These are phyloP conservation scores for Sclerotiophoma versabilis DNA, from an alignment of 2,329 filamentous ascomycete species.

Conservation along the genomic window DNA sequence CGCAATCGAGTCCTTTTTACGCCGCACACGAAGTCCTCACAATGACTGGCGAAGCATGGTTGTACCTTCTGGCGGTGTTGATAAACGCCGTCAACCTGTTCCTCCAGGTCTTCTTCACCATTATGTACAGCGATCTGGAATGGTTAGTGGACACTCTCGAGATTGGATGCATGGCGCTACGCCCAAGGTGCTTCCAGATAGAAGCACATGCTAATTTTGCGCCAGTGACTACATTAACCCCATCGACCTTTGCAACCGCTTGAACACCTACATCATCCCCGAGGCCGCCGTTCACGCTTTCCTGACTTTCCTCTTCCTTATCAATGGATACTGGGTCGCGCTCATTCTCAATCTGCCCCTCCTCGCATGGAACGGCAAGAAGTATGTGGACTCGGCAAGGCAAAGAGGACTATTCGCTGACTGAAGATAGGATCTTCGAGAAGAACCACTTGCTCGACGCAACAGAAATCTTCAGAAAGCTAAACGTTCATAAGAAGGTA, in stretches of 20 bases:
- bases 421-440: slow-evolving; percentile 78
- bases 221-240: slow-evolving; percentile 98
- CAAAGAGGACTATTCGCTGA: slow-evolving; percentile 40
- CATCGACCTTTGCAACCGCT: slow-evolving; percentile 99
- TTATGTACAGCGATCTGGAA: slow-evolving; percentile 99
- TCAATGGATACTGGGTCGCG: slow-evolving; percentile 98
- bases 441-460: slow-evolving; percentile 97
- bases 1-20: slow-evolving; percentile 23
- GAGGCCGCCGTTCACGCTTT: slow-evolving; percentile 98
- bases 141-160: slow-evolving; percentile 72
- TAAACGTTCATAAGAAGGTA: slow-evolving; percentile 99
- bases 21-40: slow-evolving; percentile 48
- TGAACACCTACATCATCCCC: slow-evolving; percentile 99
- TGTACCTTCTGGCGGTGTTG: slow-evolving; percentile 96
- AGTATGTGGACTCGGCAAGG: slow-evolving; percentile 67
- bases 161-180: background rate
- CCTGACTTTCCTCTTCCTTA: slow-evolving; percentile 92
- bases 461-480: slow-evolving; percentile 98
- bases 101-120: slow-evolving; percentile 99
- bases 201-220: slow-evolving; percentile 42
- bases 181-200: background rate
- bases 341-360: slow-evolving; percentile 91
- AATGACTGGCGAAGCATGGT: slow-evolving; percentile 98
- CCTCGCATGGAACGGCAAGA: slow-evolving; percentile 93
- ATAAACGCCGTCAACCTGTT: slow-evolving; percentile 99